Percentiles rank a stretch among this genome's conserved stretches.
Conservation (phyloP, 2,329 filamentous ascomycete genomes). For the Periconia digitata region DNA sequence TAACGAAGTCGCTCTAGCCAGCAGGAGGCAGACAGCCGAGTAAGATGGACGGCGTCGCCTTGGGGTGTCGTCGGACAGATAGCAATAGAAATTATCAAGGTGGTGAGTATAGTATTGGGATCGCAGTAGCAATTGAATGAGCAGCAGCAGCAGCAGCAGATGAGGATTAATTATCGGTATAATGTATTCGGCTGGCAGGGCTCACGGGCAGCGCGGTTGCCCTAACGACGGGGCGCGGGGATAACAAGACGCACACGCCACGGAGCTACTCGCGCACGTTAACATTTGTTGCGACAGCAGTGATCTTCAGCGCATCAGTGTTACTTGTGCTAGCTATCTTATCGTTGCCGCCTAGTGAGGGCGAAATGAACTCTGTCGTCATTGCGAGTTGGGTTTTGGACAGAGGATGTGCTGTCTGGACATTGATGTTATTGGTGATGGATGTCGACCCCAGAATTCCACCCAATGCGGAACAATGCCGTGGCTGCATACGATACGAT, state of each 20-base stretch:
- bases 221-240: slow-evolving; percentile 25
- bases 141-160: slow-evolving; percentile 13
- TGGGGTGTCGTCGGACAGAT: slow-evolving; percentile 19
- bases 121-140: slow-evolving; percentile 19
- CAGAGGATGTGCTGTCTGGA: no score
- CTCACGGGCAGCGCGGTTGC: slow-evolving; percentile 13
- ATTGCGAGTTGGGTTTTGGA: background rate
- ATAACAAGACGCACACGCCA: slow-evolving; percentile 27
- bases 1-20: slow-evolving; percentile 18
- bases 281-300: slow-evolving; percentile 1
- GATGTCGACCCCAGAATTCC: background rate
- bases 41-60: slow-evolving; percentile 26
- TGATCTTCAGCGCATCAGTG: no score
- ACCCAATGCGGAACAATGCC: no score
- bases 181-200: background rate
- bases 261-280: slow-evolving; percentile 14
- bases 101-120: slow-evolving; percentile 12
- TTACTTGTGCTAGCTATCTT: no score
- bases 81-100: slow-evolving; percentile 33
- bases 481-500: no score
- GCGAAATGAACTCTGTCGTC: no score
- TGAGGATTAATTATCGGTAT: background rate
- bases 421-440: background rate
- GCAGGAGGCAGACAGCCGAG: slow-evolving; percentile 20
- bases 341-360: no score